Evolutionary conservation across 2,329 filamentous ascomycete genomes (phyloP), one percentile per base, ranked within the genome.

Genomic region (Colletotrichum ledebouriae): DNA sequence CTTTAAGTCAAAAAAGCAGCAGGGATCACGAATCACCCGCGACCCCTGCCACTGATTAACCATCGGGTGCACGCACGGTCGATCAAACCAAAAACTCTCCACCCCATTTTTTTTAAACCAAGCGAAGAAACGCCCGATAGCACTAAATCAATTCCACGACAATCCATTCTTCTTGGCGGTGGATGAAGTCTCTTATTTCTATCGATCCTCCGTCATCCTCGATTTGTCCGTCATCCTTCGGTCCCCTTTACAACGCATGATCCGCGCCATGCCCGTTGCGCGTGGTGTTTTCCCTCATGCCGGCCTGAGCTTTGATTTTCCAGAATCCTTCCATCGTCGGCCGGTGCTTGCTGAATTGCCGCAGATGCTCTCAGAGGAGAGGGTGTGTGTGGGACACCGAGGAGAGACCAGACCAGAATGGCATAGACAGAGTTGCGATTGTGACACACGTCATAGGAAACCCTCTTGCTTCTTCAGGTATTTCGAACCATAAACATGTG

Each of bases 241-340:
- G 22, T 46, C 42, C 3, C 34, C 4, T 29, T 20, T 33, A 11
- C 20, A 11, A 29, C 42, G 56, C 56, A 59, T 42, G 29, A 15
- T 33, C 49, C n/a, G 25, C n/a, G 29, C 56, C 56, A 49, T 47
- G 56, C 42, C 42, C 56, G 56, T 39, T 12, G 53, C 53, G 25
- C 34, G 39, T 44, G 25, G 20, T 46, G 41, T 59, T 47, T 59
- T 25, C 29, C 39, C 10, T 57, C 53, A 44, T 44, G 39, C 53
- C 56, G 41, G 3, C n/a, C 41, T 15, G 10, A 59, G 42, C 56
- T 59, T 33, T 59, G 42, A 39, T 42, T 41, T 59, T 59, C 57
- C 34, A 49, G 42, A 41, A 41, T 33, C 57, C 57, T 59, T 59
- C 57, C 29, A 10, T 59, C 25, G 25, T 29, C 25, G 44, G 57